Conservation (phyloP, 2,329 filamentous ascomycete genomes). For the Pyrenophora teres region DNA sequence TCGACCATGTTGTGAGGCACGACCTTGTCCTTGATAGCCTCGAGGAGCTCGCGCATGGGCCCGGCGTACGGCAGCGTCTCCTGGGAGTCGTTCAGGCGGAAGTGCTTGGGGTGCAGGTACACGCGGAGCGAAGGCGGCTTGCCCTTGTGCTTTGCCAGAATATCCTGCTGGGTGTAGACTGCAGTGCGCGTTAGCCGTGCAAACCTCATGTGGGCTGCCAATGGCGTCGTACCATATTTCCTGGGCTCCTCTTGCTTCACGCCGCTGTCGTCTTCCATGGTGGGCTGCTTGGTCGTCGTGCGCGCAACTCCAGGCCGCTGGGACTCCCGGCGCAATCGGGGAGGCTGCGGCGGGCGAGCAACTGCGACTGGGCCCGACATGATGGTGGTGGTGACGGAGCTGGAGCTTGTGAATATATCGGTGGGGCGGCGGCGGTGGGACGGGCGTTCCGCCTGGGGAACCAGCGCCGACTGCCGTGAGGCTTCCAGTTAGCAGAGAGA, state of each 20-base stretch:
- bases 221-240: conserved; percentile 37
- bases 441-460: conserved; percentile 18
- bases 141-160: conserved; percentile 78
- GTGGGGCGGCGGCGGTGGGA: conserved; percentile 23
- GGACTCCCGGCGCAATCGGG: conserved; percentile 51
- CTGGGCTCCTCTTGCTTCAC: conserved; percentile 35
- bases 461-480: conserved; percentile 13
- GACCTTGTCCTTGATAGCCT: conserved; percentile 76
- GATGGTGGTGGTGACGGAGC: conserved; percentile 16
- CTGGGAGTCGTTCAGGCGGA: conserved; percentile 83
- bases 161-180: conserved; percentile 77
- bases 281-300: conserved; percentile 30
- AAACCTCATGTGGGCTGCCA: neutral
- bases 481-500: conserved; percentile 1
- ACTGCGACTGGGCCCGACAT: conserved; percentile 44
- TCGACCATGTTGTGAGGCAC: conserved; percentile 88
- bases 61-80: conserved; percentile 91
- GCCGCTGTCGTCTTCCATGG: conserved; percentile 35
- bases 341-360: conserved; percentile 47
- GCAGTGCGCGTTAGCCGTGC: conserved; percentile 13
- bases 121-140: conserved; percentile 81
- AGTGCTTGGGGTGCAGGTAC: conserved; percentile 83
- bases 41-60: conserved; percentile 80
- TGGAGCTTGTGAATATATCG: conserved; percentile 12
- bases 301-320: conserved; percentile 48